phyloP scores from a whole-genome alignment of 2,329 filamentous ascomycete genomes.

The Colletotrichum endophyticum region DNA sequence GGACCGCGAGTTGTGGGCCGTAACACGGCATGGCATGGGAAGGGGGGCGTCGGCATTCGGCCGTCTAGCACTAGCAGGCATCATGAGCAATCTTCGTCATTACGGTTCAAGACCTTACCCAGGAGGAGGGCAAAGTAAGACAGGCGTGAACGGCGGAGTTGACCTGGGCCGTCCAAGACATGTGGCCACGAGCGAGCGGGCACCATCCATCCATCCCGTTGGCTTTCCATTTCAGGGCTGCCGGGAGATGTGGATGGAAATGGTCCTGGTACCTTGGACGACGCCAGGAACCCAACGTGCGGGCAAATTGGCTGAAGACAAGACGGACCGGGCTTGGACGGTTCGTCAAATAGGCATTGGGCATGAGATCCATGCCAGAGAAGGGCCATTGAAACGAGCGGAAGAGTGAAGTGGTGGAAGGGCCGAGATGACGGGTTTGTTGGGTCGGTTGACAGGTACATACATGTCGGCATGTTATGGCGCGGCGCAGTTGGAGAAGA shows the following conservation, averaged over 20 bases:
- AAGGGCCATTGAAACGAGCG: background rate
- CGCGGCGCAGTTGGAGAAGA: background rate
- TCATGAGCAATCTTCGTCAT: constrained; percentile 1
- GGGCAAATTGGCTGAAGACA: background rate
- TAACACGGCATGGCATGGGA: background rate
- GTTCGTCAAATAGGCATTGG: background rate
- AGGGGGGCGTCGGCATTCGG: background rate
- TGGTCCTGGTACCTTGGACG: background rate
- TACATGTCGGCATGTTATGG: background rate
- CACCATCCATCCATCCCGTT: background rate
- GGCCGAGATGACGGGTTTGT: constrained; percentile 9
- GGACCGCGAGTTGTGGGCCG: background rate
- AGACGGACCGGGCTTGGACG: background rate
- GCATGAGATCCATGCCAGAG: background rate
- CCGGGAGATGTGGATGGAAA: background rate
- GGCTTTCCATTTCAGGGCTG: background rate
- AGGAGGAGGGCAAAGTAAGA: background rate
- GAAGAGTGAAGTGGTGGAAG: background rate
- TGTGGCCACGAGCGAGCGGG: background rate
- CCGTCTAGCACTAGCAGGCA: background rate
- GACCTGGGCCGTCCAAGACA: background rate
- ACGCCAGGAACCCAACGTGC: background rate
- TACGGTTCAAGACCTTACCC: background rate
- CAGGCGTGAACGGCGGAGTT: background rate
- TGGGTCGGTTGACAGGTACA: constrained; percentile 2